These are phyloP conservation scores for Schwanniomyces sp. DNA, from an alignment of 805 yeast genomes.

Conservation along the genomic window DNA sequence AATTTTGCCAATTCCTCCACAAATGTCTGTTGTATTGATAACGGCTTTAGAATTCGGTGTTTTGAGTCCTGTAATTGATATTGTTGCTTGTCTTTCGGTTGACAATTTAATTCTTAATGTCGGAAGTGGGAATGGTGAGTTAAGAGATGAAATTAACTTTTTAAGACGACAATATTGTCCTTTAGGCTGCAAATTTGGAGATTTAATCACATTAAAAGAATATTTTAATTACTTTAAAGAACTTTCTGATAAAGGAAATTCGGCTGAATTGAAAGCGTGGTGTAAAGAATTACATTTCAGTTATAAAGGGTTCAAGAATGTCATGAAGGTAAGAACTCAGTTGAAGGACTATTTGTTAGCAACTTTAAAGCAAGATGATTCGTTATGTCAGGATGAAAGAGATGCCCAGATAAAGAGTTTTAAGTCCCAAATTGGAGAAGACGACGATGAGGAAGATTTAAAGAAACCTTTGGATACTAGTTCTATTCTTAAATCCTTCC, in stretches of 20 bases:
- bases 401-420: slow-evolving; percentile 24
- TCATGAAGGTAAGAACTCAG: slow-evolving; percentile 71
- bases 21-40: slow-evolving; percentile 80
- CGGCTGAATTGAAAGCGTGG: slow-evolving; percentile 71
- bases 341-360: slow-evolving; percentile 64
- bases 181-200: slow-evolving; percentile 76
- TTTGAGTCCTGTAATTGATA: slow-evolving; percentile 72
- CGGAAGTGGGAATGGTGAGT: slow-evolving; percentile 54
- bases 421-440: slow-evolving; percentile 21
- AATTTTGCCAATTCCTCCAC: slow-evolving; percentile 88
- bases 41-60: slow-evolving; percentile 62
- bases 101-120: slow-evolving; percentile 85
- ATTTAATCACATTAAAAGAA: slow-evolving; percentile 79
- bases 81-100: slow-evolving; percentile 89
- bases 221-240: slow-evolving; percentile 55
- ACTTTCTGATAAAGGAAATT: slow-evolving; percentile 24
- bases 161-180: slow-evolving; percentile 68
- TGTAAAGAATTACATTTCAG: slow-evolving; percentile 77
- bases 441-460: slow-evolving; percentile 17
- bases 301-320: slow-evolving; percentile 78
- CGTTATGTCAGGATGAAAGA: slow-evolving; percentile 22
- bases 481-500: slow-evolving; percentile 69
- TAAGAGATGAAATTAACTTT: slow-evolving; percentile 81
- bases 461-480: slow-evolving; percentile 49
- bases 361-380: slow-evolving; percentile 43